Base-by-base conservation (phyloP, 805 yeast genomes). In the Metschnikowia anglica region DNA sequence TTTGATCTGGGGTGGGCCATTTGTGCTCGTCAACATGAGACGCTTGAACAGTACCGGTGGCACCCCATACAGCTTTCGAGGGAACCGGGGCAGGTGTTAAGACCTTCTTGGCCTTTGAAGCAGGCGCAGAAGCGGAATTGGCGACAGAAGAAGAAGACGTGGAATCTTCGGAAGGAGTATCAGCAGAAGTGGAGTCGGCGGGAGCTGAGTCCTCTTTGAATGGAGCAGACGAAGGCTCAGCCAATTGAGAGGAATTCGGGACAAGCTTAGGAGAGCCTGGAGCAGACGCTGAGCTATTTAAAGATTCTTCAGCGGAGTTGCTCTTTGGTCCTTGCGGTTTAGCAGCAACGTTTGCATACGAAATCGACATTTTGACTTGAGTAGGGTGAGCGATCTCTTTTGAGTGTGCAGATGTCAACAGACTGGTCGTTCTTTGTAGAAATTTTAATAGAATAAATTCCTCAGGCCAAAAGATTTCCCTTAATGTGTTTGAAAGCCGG, bases 41-140 rank as follows among this genome's bases (percentile, higher is more conserved):
- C 18, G 53, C 17, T 10, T 54, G 35, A n/a, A 48, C 37, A 21
- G 49, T 40, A n/a, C 48, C 26, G 5, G 61, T 40, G 11, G 62
- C 38, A 13, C 72, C 73, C 76, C 76, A 70, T 7, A 65, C 76
- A 12, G 71, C 65, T 39, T 64, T 68, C 35, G 62, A 42, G 8
- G 76, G 76, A 39, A 70, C 73, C 1, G 76, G 76, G 8, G 76
- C 76, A 4, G 76, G 74, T 5, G 73, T 70, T 53, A 70, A 63
- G 5, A 55, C 43, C 44, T 67, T 68, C 54, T 65, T 65, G 36
- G 58, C 61, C 37, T 33, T 43, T 15, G 48, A 41, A 13, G 32
- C 26, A 23, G 52, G 42, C 5, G 48, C 25, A 13, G 39, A 34
- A 13, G 54, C 37, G 11, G 38, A 7, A 26, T 13, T 5, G 18